A percentile compares a stretch with the other conserved stretches of the same genome.
phyloP scores from a whole-genome alignment of 2,329 filamentous ascomycete genomes.

The Nemania serpens region DNA sequence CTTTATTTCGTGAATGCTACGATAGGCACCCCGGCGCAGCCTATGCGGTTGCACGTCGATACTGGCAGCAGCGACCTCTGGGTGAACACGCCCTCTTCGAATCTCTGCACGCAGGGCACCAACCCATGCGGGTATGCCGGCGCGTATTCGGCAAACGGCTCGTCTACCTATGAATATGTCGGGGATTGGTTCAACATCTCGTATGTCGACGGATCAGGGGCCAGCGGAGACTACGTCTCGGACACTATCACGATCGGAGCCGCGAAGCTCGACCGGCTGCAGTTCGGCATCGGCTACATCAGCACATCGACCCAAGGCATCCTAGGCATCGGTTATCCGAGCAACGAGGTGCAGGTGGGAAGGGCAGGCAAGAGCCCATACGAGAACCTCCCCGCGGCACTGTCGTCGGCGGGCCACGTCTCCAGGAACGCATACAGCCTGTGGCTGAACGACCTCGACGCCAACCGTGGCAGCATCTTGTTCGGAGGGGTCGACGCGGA shows the following conservation, averaged over 20 bases:
- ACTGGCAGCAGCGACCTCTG: slow-evolving; percentile 73
- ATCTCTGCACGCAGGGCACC: slow-evolving; percentile 56
- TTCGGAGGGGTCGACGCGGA: slow-evolving; percentile 76
- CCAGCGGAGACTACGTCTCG: slow-evolving; percentile 77
- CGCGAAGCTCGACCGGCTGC: slow-evolving; percentile 58
- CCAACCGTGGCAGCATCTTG: slow-evolving; percentile 68
- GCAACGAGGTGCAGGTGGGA: slow-evolving; percentile 76
- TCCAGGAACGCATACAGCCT: slow-evolving; percentile 72
- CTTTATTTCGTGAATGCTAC: slow-evolving; percentile 68
- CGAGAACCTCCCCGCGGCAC: slow-evolving; percentile 69
- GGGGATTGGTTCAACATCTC: slow-evolving; percentile 83
- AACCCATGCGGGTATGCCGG: slow-evolving; percentile 65
- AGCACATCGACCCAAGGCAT: slow-evolving; percentile 71
- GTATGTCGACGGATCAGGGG: slow-evolving; percentile 81
- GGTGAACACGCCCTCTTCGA: slow-evolving; percentile 69
- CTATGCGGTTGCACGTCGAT: slow-evolving; percentile 64
- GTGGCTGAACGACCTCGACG: slow-evolving; percentile 74
- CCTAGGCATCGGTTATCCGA: slow-evolving; percentile 79
- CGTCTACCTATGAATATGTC: slow-evolving; percentile 76
- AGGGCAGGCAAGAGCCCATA: slow-evolving; percentile 61
- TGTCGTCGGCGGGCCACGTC: slow-evolving; percentile 66
- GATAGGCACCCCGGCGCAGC: slow-evolving; percentile 65
- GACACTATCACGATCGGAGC: slow-evolving; percentile 70
- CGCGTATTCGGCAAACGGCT: slow-evolving; percentile 70
- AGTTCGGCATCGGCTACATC: slow-evolving; percentile 75